Base-by-base conservation (phyloP, 2,329 filamentous ascomycete genomes). In the Alternaria solani region DNA sequence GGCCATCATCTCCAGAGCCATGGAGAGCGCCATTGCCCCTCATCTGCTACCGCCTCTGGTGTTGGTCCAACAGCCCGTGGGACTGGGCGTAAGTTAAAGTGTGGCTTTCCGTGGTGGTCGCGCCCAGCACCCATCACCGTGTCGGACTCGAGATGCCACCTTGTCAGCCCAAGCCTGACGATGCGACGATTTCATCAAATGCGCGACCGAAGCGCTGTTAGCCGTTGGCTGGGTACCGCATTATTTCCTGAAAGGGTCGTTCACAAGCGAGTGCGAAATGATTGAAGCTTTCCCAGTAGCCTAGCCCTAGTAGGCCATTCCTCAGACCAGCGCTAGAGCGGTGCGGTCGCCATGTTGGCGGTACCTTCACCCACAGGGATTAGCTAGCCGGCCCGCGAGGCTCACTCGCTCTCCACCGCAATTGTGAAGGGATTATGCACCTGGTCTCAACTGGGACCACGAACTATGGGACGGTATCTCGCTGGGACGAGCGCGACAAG, bases 361-460 rank as follows among this genome's bases (percentile, higher is more conserved):
- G 72, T 70, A 71, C 63, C 63, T 69, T 62, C 53, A 59, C 48
- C 43, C 58, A 63, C 72, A 74, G 69, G 72, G 71, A 65, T 72
- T 60, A 48, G 59, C 65, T 67, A 69, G 70, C 67, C 57, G 63
- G 51, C 54, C 73, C 66, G 54, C 71, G 70, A 74, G 73, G 74
- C 74, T 73, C 73, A 76, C 70, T 74, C 63, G 66, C 68, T 65
- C 66, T 65, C 71, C 71, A 72, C 69, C 59, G 68, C 72, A 74
- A 61, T 75, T 75, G 72, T 73, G 73, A 71, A 75, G 53, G 66
- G 63, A 51, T 75, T 74, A 74, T 75, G 73, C 73, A 74, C 68
- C 69, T 61, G 60, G 41, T 55, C 70, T 73, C 58, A 63, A 74
- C 66, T 66, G 61, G 67, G 70, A 63, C 60, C 61, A 66, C 62